Base-by-base conservation (phyloP, 2,329 filamentous ascomycete species). In the Sclerotinia sclerotiorum region DNA sequence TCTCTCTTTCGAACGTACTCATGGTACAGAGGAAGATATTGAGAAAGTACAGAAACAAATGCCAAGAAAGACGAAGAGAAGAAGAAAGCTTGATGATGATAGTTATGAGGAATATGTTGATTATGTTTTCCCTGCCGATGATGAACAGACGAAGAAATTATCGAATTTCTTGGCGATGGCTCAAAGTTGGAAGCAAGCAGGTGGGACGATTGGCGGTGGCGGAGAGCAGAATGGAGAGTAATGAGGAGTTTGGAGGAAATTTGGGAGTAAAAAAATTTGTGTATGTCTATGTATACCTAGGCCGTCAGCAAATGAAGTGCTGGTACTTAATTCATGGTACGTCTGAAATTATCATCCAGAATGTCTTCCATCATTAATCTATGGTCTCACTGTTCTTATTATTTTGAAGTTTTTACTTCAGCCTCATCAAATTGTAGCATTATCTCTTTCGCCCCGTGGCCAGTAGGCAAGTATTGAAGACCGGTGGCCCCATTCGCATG, bases 51-150 rank as follows among this genome's bases (percentile, higher is more conserved):
- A 95, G 80, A 92, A 90, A 78, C 92, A 97, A 83, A 97, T 98
- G 93, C 95, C 95, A 46, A 87, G 94, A 72, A 89, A 90, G 80
- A 91, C 92, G 77, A 98, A 97, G 88, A 94, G 95, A 84, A 86
- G 93, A 76, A 90, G 95, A 79, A 93, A 89, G 85, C 80, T 97
- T 79, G 94, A 97, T 78, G 94, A 97, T 80, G 94, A 95, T 78
- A 89, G 88, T 49, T 97, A 93, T 82, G 93, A 99, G 84, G 95
- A 99, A 82, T 98, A 97, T 79, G 87, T 95, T 81, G 95, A 98
- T 79, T 98, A 97, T 76, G 87, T 99, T 46, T 99, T 99, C 87
- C 95, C 95, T 0, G 93, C 92, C 5, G 95, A 98, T 81, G 94
- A 97, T 79, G 88, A 92, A 81, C 90, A 92, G 77, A 90, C 90